Evolutionary conservation across 2,329 filamentous ascomycete species (phyloP).

Genomic region (Gaeumannomyces sp.): DNA sequence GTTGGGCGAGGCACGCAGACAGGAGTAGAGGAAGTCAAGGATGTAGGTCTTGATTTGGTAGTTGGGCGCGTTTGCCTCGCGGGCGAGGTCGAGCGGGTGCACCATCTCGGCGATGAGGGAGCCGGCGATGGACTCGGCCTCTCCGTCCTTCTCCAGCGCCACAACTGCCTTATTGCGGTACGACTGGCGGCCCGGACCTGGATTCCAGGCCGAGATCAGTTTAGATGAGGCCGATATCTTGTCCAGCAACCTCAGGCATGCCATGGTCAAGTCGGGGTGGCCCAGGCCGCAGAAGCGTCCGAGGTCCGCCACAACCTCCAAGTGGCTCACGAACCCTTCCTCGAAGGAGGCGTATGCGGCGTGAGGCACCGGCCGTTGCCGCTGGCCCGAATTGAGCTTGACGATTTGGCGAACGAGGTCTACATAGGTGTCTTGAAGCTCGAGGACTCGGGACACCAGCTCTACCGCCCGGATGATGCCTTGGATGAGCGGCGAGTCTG

Average conservation of each 20-base stretch:
- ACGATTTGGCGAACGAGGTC: slow-evolving; percentile 79
- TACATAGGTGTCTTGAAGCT: slow-evolving; percentile 84
- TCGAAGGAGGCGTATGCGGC: slow-evolving; percentile 83
- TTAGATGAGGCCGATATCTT: slow-evolving; percentile 80
- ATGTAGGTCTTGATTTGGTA: slow-evolving; percentile 81
- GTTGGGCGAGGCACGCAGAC: slow-evolving; percentile 66
- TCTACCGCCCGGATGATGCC: slow-evolving; percentile 76
- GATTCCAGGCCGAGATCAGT: slow-evolving; percentile 63
- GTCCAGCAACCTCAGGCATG: slow-evolving; percentile 75
- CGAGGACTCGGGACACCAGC: slow-evolving; percentile 75
- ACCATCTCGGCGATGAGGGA: slow-evolving; percentile 65
- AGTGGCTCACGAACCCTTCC: slow-evolving; percentile 77
- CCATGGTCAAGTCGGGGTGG: slow-evolving; percentile 72
- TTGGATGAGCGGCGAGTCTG: slow-evolving; percentile 75
- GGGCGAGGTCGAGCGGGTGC: slow-evolving; percentile 64
- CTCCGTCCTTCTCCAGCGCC: slow-evolving; percentile 75
- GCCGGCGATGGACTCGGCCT: slow-evolving; percentile 72
- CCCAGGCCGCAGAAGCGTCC: slow-evolving; percentile 82
- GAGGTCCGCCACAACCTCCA: slow-evolving; percentile 73
- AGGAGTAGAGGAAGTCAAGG: slow-evolving; percentile 78
- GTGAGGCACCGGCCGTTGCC: slow-evolving; percentile 60
- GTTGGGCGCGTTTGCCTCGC: slow-evolving; percentile 60
- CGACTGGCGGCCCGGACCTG: slow-evolving; percentile 53
- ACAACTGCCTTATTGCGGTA: slow-evolving; percentile 81
- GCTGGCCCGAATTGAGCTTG: slow-evolving; percentile 56